phyloP scores from a whole-genome alignment of 768 basidiomycete genomes.

The Russula griseocarnosa region DNA sequence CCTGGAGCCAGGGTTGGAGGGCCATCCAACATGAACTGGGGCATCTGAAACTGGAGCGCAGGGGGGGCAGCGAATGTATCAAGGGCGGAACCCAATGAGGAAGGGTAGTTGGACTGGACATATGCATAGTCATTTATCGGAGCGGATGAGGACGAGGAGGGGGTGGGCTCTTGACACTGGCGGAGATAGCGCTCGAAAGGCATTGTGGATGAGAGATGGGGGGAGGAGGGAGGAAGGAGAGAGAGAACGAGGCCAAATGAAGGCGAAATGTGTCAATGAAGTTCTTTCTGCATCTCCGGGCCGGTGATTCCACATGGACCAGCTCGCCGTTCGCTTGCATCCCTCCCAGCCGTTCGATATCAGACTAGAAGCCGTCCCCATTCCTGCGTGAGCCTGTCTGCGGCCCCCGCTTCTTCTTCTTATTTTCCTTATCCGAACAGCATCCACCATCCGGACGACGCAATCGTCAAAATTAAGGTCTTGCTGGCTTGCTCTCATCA shows the following conservation, averaged over 20 bases:
- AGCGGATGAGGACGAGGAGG: constrained; percentile 12
- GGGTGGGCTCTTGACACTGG: constrained; percentile 14
- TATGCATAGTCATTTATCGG: constrained; percentile 18
- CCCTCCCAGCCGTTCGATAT: constrained; percentile 58
- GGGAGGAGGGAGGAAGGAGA: background rate
- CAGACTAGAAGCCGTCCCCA: constrained; percentile 57
- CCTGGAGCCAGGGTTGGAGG: constrained; percentile 62
- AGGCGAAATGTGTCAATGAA: constrained; percentile 2
- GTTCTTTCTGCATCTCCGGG: constrained; percentile 28
- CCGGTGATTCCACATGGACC: constrained; percentile 34
- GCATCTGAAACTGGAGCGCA: constrained; percentile 50
- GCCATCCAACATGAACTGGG: constrained; percentile 56
- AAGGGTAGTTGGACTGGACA: constrained; percentile 15
- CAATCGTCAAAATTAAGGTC: constrained; percentile 70
- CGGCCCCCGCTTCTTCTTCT: background rate
- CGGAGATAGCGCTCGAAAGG: constrained; percentile 27
- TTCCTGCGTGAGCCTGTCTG: constrained; percentile 47
- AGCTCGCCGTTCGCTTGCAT: constrained; percentile 44
- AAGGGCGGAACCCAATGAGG: constrained; percentile 16
- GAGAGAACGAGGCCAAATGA: constrained; percentile 5
- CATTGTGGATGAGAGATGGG: constrained; percentile 14
- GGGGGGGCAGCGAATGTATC: constrained; percentile 4
- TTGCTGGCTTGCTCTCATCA: constrained; percentile 22
- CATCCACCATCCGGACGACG: constrained; percentile 71
- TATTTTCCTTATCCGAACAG: constrained; percentile 37